Percentiles rank a stretch among this genome's conserved stretches.
Evolutionary conservation across 768 basidiomycete genomes (phyloP).

Genomic region (Mycena alexandri): DNA sequence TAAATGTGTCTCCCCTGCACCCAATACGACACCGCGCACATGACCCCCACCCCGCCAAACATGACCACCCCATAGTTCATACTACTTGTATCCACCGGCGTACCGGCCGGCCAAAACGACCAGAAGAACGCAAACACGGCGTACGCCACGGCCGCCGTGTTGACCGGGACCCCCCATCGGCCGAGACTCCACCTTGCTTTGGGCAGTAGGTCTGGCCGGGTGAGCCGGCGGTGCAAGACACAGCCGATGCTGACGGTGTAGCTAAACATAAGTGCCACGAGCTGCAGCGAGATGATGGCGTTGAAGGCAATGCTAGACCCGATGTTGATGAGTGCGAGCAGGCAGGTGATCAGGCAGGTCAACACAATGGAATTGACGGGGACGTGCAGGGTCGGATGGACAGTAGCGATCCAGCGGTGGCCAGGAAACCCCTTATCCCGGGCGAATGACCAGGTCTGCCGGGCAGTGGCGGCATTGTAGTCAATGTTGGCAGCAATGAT

Average conservation of each 20-base stretch:
- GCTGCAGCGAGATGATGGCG: conserved; percentile 29
- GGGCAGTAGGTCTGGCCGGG: conserved; percentile 28
- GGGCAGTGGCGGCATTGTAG: conserved; percentile 28
- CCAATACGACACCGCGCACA: conserved; percentile 28
- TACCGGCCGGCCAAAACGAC: conserved; percentile 31
- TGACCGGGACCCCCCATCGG: conserved; percentile 28
- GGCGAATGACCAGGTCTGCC: conserved; percentile 31
- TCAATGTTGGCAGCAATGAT: conserved; percentile 30
- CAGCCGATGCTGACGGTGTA: conserved; percentile 29
- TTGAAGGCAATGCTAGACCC: conserved; percentile 30
- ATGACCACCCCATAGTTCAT: conserved; percentile 30
- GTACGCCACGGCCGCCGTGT: conserved; percentile 21
- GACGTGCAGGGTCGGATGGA: conserved; percentile 29
- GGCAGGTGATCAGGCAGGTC: conserved; percentile 31
- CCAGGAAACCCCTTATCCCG: conserved; percentile 28
- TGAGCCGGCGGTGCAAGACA: conserved; percentile 29
- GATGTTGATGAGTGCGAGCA: conserved; percentile 31
- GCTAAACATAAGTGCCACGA: conserved; percentile 31
- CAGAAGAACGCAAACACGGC: conserved; percentile 30
- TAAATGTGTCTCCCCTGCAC: conserved; percentile 29
- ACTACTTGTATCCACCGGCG: conserved; percentile 24
- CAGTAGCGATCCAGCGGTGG: conserved; percentile 29
- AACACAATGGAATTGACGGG: conserved; percentile 27
- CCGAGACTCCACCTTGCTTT: conserved; percentile 30
- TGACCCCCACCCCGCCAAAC: conserved; percentile 27